These are phyloP conservation scores for Leccinum incarnatum DNA, from an alignment of 768 basidiomycete species.

Conservation along the genomic window DNA sequence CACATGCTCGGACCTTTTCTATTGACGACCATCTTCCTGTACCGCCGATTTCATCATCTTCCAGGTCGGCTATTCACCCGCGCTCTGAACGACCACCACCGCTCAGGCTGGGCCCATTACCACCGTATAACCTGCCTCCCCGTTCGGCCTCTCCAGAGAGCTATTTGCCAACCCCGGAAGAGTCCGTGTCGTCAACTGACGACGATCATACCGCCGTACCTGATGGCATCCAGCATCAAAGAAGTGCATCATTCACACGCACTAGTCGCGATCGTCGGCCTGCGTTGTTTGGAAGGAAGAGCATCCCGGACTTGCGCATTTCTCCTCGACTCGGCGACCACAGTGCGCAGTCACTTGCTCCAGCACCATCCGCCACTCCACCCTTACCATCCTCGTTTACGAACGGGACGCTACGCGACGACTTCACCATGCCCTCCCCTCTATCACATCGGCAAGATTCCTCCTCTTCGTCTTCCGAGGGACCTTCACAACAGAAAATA, in stretches of 20 bases:
- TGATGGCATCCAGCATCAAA: conserved; percentile 37
- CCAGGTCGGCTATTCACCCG: conserved; percentile 25
- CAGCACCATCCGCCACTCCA: conserved; percentile 13
- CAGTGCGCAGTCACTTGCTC: conserved; percentile 27
- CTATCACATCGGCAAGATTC: conserved; percentile 46
- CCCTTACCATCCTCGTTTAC: conserved; percentile 8
- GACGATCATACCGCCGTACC: conserved; percentile 37
- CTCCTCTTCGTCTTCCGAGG: conserved; percentile 39
- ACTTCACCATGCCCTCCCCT: conserved; percentile 39
- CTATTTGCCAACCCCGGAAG: conserved; percentile 56
- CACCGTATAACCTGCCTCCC: conserved; percentile 40
- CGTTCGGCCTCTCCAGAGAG: conserved; percentile 53
- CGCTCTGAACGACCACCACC: conserved; percentile 45
- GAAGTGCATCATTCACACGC: conserved; percentile 51
- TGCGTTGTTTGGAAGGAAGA: conserved; percentile 64
- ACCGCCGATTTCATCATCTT: conserved; percentile 18
- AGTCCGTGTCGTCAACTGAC: conserved; percentile 50
- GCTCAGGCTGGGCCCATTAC: conserved; percentile 46
- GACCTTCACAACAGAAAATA: conserved; percentile 19
- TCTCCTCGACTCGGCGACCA: conserved; percentile 38
- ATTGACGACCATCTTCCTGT: conserved; percentile 57
- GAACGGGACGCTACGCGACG: conserved; percentile 21
- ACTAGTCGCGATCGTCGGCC: conserved; percentile 36
- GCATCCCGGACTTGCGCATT: conserved; percentile 78
- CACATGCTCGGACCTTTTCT: conserved; percentile 61